Evolutionary conservation across 2,329 filamentous ascomycete species (phyloP), one percentile per base, ranked within the genome.

Genomic region (Aspergillus fischeri): DNA sequence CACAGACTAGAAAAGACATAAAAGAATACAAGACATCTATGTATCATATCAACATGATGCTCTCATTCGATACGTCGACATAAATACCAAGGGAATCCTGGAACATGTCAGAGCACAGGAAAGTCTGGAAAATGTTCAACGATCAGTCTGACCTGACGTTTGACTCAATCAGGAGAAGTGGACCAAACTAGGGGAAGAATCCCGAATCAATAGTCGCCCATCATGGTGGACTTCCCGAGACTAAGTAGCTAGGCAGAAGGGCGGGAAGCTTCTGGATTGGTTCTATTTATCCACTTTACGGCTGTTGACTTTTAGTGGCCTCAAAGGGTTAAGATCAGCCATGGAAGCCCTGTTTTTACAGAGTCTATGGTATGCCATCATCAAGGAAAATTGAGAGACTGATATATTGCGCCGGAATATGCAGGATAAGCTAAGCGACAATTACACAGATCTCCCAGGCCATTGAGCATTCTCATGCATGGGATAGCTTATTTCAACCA

Each of bases 131-230:
- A 14, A 17, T 17, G 14, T 17, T 38, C 32, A 38, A 38, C n/a
- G 32, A 38, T 38, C 32, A 38, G 54, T 53, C 50, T 57, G 54
- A 42, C 47, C 49, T 51, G 60, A 54, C 52, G 58, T 59, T 32
- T 38, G 53, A 60, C 52, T 63, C 60, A 60, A 61, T 54, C 55
- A 61, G 56, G 54, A 52, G 56, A 51, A 49, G 59, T 62, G 57
- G 61, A 52, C 38, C 47, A 53, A 25, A 44, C 41, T 49, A 53
- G 55, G 52, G 28, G 25, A 49, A 42, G 35, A 53, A 41, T 44
- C 54, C 58, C 56, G 52, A 58, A 56, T 58, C 57, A 59, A 63
- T 59, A 60, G 44, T 47, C 41, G 55, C 58, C 44, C 59, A 47
- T 57, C 53, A 27, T 51, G 48, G 53, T 59, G 49, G 54, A 56